Evolutionary conservation across 2,329 filamentous ascomycete species (phyloP).

Genomic region (Penicillium sp.): DNA sequence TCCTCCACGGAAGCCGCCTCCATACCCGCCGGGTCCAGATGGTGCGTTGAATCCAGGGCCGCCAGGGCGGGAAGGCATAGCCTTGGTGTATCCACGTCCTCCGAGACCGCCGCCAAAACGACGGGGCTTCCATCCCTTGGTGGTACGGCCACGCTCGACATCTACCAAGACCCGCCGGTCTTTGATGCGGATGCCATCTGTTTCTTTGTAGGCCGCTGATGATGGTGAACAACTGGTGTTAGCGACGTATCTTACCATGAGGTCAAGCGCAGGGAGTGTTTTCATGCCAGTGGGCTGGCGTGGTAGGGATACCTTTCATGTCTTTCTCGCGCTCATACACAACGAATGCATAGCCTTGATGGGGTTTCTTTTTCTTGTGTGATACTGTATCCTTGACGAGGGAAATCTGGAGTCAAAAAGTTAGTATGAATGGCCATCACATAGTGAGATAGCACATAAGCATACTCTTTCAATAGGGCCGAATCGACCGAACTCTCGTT

Average conservation of each 20-base stretch:
- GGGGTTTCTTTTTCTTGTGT: slow-evolving; percentile 74
- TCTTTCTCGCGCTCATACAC: slow-evolving; percentile 96
- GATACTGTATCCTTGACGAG: slow-evolving; percentile 68
- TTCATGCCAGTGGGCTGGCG: slow-evolving; percentile 10
- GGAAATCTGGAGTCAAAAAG: slow-evolving; percentile 61
- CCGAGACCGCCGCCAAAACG: slow-evolving; percentile 89
- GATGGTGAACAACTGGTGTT: slow-evolving; percentile 40
- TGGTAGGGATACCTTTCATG: slow-evolving; percentile 78
- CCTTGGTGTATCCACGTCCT: slow-evolving; percentile 87
- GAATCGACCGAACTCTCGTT: slow-evolving; percentile 88
- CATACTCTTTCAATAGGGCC: slow-evolving; percentile 88
- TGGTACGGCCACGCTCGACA: slow-evolving; percentile 90
- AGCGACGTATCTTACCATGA: slow-evolving; percentile 32
- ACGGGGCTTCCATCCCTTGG: slow-evolving; percentile 87
- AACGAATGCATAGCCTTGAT: slow-evolving; percentile 91
- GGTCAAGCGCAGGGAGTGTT: neutral
- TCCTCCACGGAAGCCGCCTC: slow-evolving; percentile 55
- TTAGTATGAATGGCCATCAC: slow-evolving; percentile 17
- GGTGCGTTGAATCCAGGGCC: slow-evolving; percentile 59
- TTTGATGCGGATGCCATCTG: slow-evolving; percentile 87
- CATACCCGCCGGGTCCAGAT: slow-evolving; percentile 54
- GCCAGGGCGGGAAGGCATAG: slow-evolving; percentile 65
- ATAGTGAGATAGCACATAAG: neutral
- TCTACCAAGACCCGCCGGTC: slow-evolving; percentile 90
- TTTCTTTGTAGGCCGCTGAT: slow-evolving; percentile 85